Conservation (phyloP, 257 asterid species). For the Solanum piurae region DNA sequence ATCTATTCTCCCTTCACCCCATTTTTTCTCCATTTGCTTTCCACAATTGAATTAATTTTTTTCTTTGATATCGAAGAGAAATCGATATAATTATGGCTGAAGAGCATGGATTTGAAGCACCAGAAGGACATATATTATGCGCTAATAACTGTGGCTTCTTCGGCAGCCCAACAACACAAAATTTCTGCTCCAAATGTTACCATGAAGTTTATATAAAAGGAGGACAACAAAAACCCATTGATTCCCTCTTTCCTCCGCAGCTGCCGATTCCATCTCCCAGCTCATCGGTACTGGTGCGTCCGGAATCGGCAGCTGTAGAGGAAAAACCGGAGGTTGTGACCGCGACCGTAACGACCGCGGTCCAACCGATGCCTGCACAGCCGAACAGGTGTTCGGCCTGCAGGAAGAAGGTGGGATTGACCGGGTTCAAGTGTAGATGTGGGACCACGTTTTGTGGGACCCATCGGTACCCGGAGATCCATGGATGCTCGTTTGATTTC, state of each 20-base stretch:
- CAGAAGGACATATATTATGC: slow-evolving; percentile 75
- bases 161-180: slow-evolving; percentile 72
- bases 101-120: slow-evolving; percentile 66
- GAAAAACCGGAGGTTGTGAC: not conserved
- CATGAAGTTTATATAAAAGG: slow-evolving; percentile 30
- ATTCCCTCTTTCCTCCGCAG: slow-evolving; percentile 8
- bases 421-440: slow-evolving; percentile 79
- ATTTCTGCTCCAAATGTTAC: slow-evolving; percentile 73
- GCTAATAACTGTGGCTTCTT: slow-evolving; percentile 77
- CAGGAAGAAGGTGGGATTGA: slow-evolving; percentile 73
- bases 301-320: not conserved
- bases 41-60: not conserved
- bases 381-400: slow-evolving; percentile 53
- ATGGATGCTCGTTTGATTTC: slow-evolving; percentile 64
- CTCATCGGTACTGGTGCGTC: not conserved
- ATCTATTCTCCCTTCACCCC: slow-evolving; percentile 7
- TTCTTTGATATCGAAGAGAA: not conserved
- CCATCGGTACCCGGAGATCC: slow-evolving; percentile 90
- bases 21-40: not conserved
- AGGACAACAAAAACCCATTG: slow-evolving; percentile 12
- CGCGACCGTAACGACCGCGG: not conserved
- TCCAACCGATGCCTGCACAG: slow-evolving; percentile 16
- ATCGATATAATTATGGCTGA: slow-evolving; percentile 47
- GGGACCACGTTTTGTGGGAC: slow-evolving; percentile 76
- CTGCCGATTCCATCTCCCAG: not conserved